A percentile compares a stretch with the other conserved stretches of the same genome.
Evolutionary conservation across 192 early-diverging fungal species (phyloP).

Genomic region (Backusella mclennaniae): DNA sequence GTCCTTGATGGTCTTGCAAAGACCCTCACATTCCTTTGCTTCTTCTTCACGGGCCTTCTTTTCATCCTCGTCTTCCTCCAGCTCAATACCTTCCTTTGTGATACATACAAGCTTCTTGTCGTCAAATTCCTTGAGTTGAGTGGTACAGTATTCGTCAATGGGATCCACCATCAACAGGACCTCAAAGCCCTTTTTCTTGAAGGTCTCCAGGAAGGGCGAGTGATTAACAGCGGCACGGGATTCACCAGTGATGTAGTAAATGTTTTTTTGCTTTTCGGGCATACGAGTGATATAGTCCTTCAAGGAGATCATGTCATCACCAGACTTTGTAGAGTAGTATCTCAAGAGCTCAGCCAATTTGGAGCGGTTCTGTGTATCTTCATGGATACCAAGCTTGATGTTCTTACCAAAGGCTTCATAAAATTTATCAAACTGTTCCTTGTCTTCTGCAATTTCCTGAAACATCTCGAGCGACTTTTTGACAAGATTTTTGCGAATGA

Average conservation of each 20-base stretch:
- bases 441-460: constrained; percentile 94
- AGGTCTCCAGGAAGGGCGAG: constrained; percentile 96
- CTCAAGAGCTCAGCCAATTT: constrained; percentile 98
- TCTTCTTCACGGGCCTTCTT: constrained; percentile 93
- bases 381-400: constrained; percentile 99
- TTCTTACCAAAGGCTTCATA: constrained; percentile 99
- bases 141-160: constrained; percentile 95
- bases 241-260: constrained; percentile 99
- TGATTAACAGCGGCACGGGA: constrained; percentile 90
- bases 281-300: constrained; percentile 99
- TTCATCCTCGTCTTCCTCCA: constrained; percentile 98
- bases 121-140: constrained; percentile 98
- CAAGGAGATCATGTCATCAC: constrained; percentile 94
- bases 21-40: constrained; percentile 82
- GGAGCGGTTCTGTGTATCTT: constrained; percentile 94
- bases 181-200: constrained; percentile 99
- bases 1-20: constrained; percentile 95
- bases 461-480: constrained; percentile 99
- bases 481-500: constrained; percentile 98
- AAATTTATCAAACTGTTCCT: constrained; percentile 99
- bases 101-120: constrained; percentile 97
- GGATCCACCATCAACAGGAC: constrained; percentile 99
- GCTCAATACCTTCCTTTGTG: constrained; percentile 99
- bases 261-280: constrained; percentile 99
- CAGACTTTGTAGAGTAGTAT: constrained; percentile 98